Base-by-base conservation (phyloP, 2,329 filamentous ascomycete genomes). In the Epichloe baconii region DNA sequence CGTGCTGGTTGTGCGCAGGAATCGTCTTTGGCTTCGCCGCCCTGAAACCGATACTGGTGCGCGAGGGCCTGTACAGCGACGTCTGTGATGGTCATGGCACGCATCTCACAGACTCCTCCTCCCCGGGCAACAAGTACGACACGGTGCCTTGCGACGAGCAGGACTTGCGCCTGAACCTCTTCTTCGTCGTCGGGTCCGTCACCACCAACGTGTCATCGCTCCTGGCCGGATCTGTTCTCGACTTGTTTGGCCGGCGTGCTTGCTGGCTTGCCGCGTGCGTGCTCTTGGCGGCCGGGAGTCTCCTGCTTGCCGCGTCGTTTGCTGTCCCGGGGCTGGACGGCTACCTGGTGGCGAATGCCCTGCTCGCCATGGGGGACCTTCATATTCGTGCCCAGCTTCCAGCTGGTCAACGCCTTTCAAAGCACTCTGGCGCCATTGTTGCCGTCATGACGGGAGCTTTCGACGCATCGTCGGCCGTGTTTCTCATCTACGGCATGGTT, bases 171-270 rank as follows among this genome's bases (percentile, higher is more conserved):
- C 76, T 95, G 52, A 95, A 95, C 65, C 72, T 95, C 57, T 95
- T 95, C 86, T 95, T 95, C 72, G 94, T 88, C 5, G 78, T 89
- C 41, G 89, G 89, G 12, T 89, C 88, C 14, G 88, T 95, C 10
- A 85, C 80, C 6, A 94, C 89, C 40, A 95, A 95, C 61, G 85
- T 95, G 12, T 87, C 82, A 41, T 89, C 90, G 12, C 74, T 95
- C 6, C 87, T 89, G 2, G 82, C 95, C 11, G 90, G 90, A 44
- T 86, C 87, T 3, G 84, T 95, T 44, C 77, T 95, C 21, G 90
- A 95, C 67, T 76, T 81, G 55, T 90, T 80, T 61, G 90, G 90
- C 1, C 90, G 90, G 14, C 78, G 85, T 51, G 75, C 87, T 4
- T 86, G 85, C 59, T 85, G 86, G 3, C 72, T 65, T 89, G 21